phyloP scores from a whole-genome alignment of 306 rosid species.

The Begonia peltatifolia region DNA sequence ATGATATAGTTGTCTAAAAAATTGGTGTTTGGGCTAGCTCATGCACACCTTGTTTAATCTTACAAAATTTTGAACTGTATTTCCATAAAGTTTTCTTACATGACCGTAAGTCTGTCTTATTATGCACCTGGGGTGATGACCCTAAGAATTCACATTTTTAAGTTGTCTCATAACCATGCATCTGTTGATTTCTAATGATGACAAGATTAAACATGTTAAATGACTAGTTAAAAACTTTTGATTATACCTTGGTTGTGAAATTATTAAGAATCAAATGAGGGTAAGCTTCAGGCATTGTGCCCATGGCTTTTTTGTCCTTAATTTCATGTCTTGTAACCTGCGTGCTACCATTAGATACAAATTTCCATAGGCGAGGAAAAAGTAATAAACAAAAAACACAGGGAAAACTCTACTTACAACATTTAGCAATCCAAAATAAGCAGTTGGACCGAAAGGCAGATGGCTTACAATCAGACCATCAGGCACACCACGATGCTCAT shows the following conservation, averaged over 20 bases:
- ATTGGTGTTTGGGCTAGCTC: too few relatives aligned
- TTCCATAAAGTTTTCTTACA: too few relatives aligned
- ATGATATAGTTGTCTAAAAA: too few relatives aligned
- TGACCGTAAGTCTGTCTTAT: too few relatives aligned
- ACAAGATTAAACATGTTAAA: neutral
- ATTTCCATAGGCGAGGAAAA: too few relatives aligned
- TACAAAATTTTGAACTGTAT: too few relatives aligned
- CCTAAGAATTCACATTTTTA: too few relatives aligned
- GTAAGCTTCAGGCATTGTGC: conserved; percentile 92
- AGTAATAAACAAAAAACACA: too few relatives aligned
- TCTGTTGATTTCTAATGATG: too few relatives aligned
- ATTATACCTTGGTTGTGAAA: conserved; percentile 69
- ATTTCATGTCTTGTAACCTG: conserved; percentile 92
- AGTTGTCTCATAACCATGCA: too few relatives aligned
- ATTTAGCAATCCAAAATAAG: conserved; percentile 72
- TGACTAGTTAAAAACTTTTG: conserved; percentile 2
- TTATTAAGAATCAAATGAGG: conserved; percentile 75
- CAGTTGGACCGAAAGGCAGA: conserved; percentile 89
- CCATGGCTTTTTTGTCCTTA: conserved; percentile 61
- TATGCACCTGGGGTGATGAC: too few relatives aligned
- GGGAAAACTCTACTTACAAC: conserved; percentile 42
- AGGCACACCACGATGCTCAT: conserved; percentile 94
- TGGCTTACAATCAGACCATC: conserved; percentile 80
- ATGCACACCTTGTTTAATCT: too few relatives aligned
- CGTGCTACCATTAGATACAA: conserved; percentile 5